Base-by-base conservation (phyloP, 2,329 filamentous ascomycete genomes). In the Ophiobolus disseminans region DNA sequence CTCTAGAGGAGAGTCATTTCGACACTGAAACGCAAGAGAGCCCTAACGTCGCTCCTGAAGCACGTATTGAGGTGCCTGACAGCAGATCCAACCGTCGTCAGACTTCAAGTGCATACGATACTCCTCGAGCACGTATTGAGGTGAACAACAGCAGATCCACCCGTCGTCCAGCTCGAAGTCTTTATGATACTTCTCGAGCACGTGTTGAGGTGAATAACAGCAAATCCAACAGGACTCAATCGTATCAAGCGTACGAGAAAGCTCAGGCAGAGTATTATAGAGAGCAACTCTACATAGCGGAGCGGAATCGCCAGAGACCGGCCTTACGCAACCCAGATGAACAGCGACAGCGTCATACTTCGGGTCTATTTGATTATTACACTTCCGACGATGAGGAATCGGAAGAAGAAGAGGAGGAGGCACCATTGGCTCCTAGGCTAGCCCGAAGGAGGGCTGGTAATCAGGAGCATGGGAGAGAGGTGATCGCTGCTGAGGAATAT, bases 81-180 rank as follows among this genome's bases (percentile, higher is more conserved):
- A n/a, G n/a, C n/a, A n/a, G n/a, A n/a, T n/a, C n/a, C n/a, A n/a
- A n/a, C n/a, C n/a, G n/a, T n/a, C n/a, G n/a, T n/a, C n/a, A n/a
- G n/a, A n/a, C n/a, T n/a, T n/a, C n/a, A n/a, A n/a, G n/a, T n/a
- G n/a, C n/a, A n/a, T 68, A 65, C 31, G 58, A 65, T 19, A 62
- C 60, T 14, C 58, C 56, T 3, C 45, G 50, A 28, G 61, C 62
- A 6, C 60, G 55, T 21, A 55, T 72, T 8, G 42, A 63, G 26
- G 66, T 73, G 17, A 69, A 72, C 36, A 51, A 55, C 39, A 45
- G 60, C 4, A 63, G 52, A 40, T 34, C 57, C 11, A 54, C 50
- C 10, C 59, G 63, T 4, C 69, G 68, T 26, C 59, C n/a, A n/a
- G n/a, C n/a, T n/a, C n/a, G n/a, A n/a, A 64, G 47, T 68, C 65